Evolutionary conservation across 768 basidiomycete species (phyloP).

Genomic region (Dictyophora rubrovolvata): DNA sequence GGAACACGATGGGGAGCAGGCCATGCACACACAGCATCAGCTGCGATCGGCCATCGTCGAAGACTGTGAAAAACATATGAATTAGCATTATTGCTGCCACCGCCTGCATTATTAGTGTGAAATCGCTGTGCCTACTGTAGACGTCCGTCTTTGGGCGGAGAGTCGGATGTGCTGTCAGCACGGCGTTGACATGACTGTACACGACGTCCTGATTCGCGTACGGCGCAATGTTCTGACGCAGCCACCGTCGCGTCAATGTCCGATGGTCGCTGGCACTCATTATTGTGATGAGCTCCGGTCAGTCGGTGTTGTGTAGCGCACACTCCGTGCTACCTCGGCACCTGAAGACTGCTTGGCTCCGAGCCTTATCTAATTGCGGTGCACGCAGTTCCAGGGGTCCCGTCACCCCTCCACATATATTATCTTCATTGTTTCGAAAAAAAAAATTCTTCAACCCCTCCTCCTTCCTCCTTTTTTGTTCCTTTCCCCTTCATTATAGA

Average conservation of each 20-base stretch:
- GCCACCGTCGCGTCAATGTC: slow-evolving; percentile 40
- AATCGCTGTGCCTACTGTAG: slow-evolving; percentile 39
- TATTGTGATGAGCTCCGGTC: neutral
- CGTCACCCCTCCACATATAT: too few species aligned
- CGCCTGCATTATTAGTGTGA: slow-evolving; percentile 2
- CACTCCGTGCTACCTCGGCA: neutral
- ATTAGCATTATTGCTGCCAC: slow-evolving; percentile 12
- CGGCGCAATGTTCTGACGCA: slow-evolving; percentile 48
- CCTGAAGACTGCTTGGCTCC: too few species aligned
- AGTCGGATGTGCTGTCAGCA: slow-evolving; percentile 42
- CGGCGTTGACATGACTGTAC: slow-evolving; percentile 50
- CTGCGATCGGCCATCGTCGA: slow-evolving; percentile 90
- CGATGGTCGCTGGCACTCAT: neutral
- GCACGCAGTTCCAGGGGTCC: neutral
- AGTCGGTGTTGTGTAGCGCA: neutral
- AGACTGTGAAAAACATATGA: slow-evolving; percentile 43
- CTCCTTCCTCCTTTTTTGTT: neutral
- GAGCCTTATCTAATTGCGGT: too few species aligned
- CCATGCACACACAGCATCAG: slow-evolving; percentile 87
- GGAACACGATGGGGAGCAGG: slow-evolving; percentile 77
- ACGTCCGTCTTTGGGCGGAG: slow-evolving; percentile 74
- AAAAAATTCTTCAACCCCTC: neutral
- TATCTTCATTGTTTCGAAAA: too few species aligned
- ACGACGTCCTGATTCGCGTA: slow-evolving; percentile 51
- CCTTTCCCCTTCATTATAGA: too few species aligned